Conservation (phyloP, 352 stramenopile species). For the Pythium grandisporangium region DNA sequence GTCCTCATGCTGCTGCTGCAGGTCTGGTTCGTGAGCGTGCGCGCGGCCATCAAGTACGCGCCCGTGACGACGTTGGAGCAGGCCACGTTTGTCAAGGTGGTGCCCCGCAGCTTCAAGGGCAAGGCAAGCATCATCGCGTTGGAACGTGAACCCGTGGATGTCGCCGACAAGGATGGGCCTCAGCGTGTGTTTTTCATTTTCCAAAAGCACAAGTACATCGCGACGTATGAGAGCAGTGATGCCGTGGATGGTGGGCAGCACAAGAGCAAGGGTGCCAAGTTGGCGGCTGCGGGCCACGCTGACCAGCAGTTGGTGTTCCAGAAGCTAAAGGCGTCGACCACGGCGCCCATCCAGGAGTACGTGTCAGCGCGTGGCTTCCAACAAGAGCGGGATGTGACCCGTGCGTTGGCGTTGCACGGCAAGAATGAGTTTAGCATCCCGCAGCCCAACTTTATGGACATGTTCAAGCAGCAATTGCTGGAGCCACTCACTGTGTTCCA, state of each 20-base stretch:
- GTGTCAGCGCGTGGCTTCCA: conserved; percentile 32
- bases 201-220: conserved; percentile 87
- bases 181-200: conserved; percentile 79
- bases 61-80: conserved; percentile 43
- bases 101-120: conserved; percentile 79
- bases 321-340: conserved; percentile 68
- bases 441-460: conserved; percentile 91
- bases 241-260: conserved; percentile 51
- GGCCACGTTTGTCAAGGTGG: conserved; percentile 73
- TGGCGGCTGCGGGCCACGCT: too few relatives aligned
- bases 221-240: conserved; percentile 31
- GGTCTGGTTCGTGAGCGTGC: conserved; percentile 77
- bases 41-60: conserved; percentile 82
- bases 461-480: conserved; percentile 96
- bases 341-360: conserved; percentile 56
- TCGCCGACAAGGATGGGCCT: conserved; percentile 26
- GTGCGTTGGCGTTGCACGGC: conserved; percentile 64
- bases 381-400: conserved; percentile 26
- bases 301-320: conserved; percentile 79
- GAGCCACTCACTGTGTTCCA: conserved; percentile 99
- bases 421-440: conserved; percentile 94
- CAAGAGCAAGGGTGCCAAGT: too few relatives aligned
- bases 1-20: conserved; percentile 85
- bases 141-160: too few relatives aligned
- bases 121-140: conserved; percentile 82